Base-by-base conservation (phyloP, 495 filamentous ascomycete genomes). In the Pyrenula aspistea region DNA sequence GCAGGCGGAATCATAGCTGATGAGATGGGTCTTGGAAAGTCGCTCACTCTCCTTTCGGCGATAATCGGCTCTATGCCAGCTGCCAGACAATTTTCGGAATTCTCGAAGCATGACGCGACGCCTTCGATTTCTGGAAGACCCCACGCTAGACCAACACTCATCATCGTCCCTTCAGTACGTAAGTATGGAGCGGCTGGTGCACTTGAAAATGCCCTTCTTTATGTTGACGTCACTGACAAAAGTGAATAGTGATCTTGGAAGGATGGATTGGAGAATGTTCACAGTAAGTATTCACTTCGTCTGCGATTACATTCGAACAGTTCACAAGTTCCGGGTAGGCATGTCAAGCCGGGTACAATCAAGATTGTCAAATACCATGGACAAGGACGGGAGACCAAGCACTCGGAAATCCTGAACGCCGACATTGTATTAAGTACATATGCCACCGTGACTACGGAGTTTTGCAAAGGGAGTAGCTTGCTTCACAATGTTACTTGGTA, bases 21-120 rank as follows among this genome's bases (percentile, higher is more conserved):
- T 62, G 69, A 73, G 19, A 76, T 77, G 73, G 74, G 74, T 0
- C 67, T 77, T 55, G 75, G 75, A 2, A 78, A 78, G 62, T 68
- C 74, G 0, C 57, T 78, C 8, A 66, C 68, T 2, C 61, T 73
- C 15, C 68, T 2, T 63, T 75, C 25, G 47, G 69, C 8, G 56
- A n/a, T n/a, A n/a, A n/a, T n/a, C n/a, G n/a, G n/a, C n/a, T n/a
- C n/a, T n/a, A n/a, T n/a, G n/a, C n/a, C n/a, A n/a, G n/a, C n/a
- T n/a, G n/a, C n/a, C n/a, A n/a, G n/a, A n/a, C n/a, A n/a, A n/a
- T n/a, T n/a, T n/a, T n/a, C n/a, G n/a, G n/a, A n/a, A n/a, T n/a
- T n/a, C n/a, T n/a, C n/a, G n/a, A n/a, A n/a, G n/a, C n/a, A n/a
- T n/a, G n/a, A n/a, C n/a, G n/a, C n/a, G n/a, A 60, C 54, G 54